phyloP scores from a whole-genome alignment of 2,329 filamentous ascomycete genomes.

The Pseudogymnoascus sp. region DNA sequence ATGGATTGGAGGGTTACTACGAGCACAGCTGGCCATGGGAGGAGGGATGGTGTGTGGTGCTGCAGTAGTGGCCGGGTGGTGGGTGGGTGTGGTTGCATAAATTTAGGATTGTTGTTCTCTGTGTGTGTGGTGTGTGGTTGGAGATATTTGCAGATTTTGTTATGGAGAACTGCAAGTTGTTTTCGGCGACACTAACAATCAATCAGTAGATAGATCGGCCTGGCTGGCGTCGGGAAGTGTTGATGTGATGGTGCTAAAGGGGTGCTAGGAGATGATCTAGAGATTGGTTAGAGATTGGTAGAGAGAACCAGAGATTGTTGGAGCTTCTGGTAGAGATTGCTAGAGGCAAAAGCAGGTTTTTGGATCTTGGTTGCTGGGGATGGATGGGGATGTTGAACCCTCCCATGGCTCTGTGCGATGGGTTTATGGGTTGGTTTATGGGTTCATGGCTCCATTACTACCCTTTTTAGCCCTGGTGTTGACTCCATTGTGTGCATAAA shows the following conservation, averaged over 20 bases:
- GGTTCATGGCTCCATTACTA: no score
- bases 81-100: background rate
- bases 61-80: background rate
- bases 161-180: no score
- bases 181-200: no score
- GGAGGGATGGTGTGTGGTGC: background rate
- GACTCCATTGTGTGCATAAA: background rate
- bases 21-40: background rate
- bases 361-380: background rate
- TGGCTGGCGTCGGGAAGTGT: no score
- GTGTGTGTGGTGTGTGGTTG: no score
- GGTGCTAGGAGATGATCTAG: background rate
- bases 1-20: background rate
- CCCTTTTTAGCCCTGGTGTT: no score
- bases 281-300: background rate
- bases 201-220: no score
- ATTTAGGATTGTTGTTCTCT: background rate
- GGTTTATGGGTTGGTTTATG: background rate
- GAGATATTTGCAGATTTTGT: no score
- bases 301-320: background rate
- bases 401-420: background rate
- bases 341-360: background rate
- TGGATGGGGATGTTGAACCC: background rate
- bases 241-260: background rate
- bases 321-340: background rate